Base-by-base conservation (phyloP, 352 stramenopile species). In the Pelagophyceae sp. region DNA sequence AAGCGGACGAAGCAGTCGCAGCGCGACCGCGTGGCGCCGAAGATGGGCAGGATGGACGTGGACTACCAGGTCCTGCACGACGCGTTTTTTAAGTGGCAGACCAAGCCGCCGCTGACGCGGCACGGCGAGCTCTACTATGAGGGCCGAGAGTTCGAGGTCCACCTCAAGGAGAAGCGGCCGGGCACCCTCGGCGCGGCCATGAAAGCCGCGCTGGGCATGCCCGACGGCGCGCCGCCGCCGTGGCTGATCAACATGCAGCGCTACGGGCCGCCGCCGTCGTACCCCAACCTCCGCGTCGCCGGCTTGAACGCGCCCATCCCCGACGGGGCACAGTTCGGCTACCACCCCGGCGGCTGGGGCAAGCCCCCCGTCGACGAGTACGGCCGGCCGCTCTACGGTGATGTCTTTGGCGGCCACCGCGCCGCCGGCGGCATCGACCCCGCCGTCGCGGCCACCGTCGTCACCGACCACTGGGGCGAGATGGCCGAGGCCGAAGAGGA, bases 161-260 rank as follows among this genome's bases (percentile, higher is more conserved):
- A 82, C 11, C 87, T 94, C 37, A 94, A 92, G 65, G 84, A 93
- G 23, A 95, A 95, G 76, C 89, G 92, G 38, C 91, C 92, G 17
- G 94, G 95, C 5, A 83, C 91, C 51, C 84, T 98, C 25, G 95
- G 86, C 25, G 87, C 95, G 64, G 87, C 82, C 29, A 79, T 95
- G 15, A 79, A 84, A 76, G 88, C 92, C 81, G 95, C 95, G 25
- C 88, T 99, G 0, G 95, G 93, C 38, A 99, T 99, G 93, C 83
- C 89, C 33, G 89, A 94, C 75, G 89, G 86, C 3, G 87, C 92
- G 38, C 95, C 95, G 37, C 95, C 95, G 38, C 96, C 95, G 27
- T 99, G 95, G 95, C 88, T 99, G 0, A 89, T 98, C 60, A 98
- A 98, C 81, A 97, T 98, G 89, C 96, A 99, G 84, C 87, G 95